These are phyloP conservation scores for Plasmodium malariae DNA, from an alignment of 169 alveolate genomes.

Conservation along the genomic window DNA sequence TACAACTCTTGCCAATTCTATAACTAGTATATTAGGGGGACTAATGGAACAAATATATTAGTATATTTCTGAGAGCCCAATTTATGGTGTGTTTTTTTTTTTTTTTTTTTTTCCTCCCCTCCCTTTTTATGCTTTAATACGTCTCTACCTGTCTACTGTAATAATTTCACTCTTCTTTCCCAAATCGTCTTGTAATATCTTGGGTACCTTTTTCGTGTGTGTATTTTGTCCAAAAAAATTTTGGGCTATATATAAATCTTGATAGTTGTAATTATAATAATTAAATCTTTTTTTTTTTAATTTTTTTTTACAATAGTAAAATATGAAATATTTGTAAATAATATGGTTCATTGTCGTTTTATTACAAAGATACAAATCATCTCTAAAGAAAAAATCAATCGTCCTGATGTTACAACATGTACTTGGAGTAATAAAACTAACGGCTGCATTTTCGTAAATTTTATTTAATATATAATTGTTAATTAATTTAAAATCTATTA, in stretches of 20 bases:
- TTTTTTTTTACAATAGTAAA: constrained; percentile 44
- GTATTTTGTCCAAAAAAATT: constrained; percentile 51
- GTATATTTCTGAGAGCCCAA: too few species aligned
- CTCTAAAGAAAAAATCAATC: constrained; percentile 26
- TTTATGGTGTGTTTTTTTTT: background rate
- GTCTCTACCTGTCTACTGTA: constrained; percentile 44
- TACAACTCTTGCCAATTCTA: too few species aligned
- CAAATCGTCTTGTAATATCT: constrained; percentile 27
- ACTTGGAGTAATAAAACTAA: constrained; percentile 20
- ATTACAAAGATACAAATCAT: constrained; percentile 45
- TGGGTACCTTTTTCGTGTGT: constrained; percentile 66
- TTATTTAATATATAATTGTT: constrained; percentile 30
- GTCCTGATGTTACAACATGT: constrained; percentile 22
- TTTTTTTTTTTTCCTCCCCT: background rate
- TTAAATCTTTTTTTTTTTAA: constrained; percentile 45
- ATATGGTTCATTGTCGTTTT: constrained; percentile 35
- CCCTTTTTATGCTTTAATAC: background rate
- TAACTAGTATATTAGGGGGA: too few species aligned
- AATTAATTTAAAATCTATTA: constrained; percentile 49
- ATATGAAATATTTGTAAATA: constrained; percentile 47
- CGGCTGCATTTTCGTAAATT: constrained; percentile 41
- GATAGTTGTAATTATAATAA: constrained; percentile 57
- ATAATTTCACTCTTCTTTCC: constrained; percentile 53
- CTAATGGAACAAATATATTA: too few species aligned
- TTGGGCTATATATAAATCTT: constrained; percentile 49